Base-by-base conservation (phyloP, 2,329 filamentous ascomycete genomes). In the Juglanconis sp. region DNA sequence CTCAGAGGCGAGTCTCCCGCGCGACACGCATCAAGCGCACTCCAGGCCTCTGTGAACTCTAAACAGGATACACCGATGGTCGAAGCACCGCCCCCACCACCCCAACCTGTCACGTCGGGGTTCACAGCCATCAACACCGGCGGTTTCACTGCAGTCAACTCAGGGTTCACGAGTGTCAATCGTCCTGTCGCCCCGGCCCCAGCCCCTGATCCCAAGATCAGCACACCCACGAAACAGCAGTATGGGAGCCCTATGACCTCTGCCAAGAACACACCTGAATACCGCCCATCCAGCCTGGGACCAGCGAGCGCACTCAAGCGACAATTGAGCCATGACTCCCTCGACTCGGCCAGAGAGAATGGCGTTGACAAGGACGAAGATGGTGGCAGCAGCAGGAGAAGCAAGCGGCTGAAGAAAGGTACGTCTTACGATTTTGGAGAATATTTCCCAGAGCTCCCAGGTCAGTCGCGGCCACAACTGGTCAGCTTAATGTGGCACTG, bases 391-490 rank as follows among this genome's bases (percentile, higher is more conserved):
- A 91, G 89, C 65, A 86, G 95, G 64, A 87, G 94, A 60, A 97
- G 93, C 74, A 99, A 99, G 77, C 87, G 95, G 48, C 81, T 96
- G 11, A 96, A 95, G 74, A 96, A 96, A 81, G 88, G 87, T 89
- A 80, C 70, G 82, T 74, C 49, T 8, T 50, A 40, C 40, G 5
- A 31, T 8, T 53, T 36, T 8, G 15, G 57, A 15, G 24, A 64
- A 36, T 53, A 56, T 13, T 55, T 56, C 52, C 24, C 24, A 24
- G 24, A 24, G 24, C 24, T 24, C 24, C 24, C 24, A 24, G 24
- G 24, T 24, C 24, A 24, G 24, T 24, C 24, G 24, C 24, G 24
- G 24, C 24, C 24, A 24, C 24, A 24, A 24, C 24, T 24, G 24
- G 44, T 46, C 48, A 53, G 48, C 47, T 62, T 56, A 30, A 11